Conservation (phyloP, 345 rosid species). For the Eucalyptus rudis region DNA sequence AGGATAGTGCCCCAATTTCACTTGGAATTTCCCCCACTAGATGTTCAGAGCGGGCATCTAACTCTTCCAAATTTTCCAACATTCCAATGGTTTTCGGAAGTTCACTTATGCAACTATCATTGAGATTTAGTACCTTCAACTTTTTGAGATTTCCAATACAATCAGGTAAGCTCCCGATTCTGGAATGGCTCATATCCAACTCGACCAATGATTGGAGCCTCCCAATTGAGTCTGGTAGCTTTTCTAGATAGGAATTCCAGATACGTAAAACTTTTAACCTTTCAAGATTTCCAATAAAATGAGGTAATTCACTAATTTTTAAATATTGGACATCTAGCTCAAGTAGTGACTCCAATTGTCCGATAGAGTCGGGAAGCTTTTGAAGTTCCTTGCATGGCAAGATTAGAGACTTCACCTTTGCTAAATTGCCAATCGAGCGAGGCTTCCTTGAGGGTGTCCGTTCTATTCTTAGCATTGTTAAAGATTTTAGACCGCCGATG, state of each 20-base stretch:
- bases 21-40: too few species aligned
- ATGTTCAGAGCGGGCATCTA: accelerated
- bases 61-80: too few species aligned
- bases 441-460: not conserved
- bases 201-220: too few species aligned
- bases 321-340: accelerated
- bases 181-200: too few species aligned
- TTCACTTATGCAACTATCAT: too few species aligned
- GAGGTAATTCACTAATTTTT: not conserved
- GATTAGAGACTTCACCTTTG: not conserved
- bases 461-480: not conserved
- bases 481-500: not conserved
- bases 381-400: accelerated
- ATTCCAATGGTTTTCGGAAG: too few species aligned
- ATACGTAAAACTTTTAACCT: not conserved
- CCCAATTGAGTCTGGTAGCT: too few species aligned
- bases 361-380: not conserved
- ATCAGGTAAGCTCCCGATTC: too few species aligned
- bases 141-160: too few species aligned
- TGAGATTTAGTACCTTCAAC: too few species aligned
- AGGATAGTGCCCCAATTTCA: too few species aligned
- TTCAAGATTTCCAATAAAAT: not conserved
- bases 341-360: not conserved
- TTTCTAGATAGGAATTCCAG: accelerated
- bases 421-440: not conserved